phyloP scores from a whole-genome alignment of 352 stramenopile species.

The Thalassiosira mediterranea region DNA sequence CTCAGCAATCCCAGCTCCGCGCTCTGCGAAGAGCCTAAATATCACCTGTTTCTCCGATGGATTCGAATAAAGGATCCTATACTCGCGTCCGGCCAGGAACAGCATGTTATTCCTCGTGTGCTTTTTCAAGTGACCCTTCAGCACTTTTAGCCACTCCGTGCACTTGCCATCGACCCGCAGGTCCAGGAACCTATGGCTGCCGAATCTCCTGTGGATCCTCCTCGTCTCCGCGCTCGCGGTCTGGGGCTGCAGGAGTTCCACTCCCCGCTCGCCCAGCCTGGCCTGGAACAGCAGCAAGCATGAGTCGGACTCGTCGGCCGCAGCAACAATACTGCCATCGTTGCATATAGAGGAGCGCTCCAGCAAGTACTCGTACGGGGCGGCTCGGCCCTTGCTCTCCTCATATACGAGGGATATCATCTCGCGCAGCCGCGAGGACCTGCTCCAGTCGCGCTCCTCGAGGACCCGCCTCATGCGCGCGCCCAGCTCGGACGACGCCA shows the following conservation, averaged over 20 bases:
- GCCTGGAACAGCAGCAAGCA: conserved; percentile 25
- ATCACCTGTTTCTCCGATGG: conserved; percentile 15
- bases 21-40: conserved; percentile 19
- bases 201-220: conserved; percentile 19
- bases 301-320: conserved; percentile 11
- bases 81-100: conserved; percentile 9
- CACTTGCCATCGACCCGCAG: conserved; percentile 10
- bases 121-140: conserved; percentile 4
- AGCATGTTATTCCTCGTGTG: conserved; percentile 15
- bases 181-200: conserved; percentile 24
- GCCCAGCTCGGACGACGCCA: neutral
- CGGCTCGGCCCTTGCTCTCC: conserved; percentile 7
- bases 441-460: neutral
- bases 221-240: conserved; percentile 6
- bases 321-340: neutral
- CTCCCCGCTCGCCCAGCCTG: conserved; percentile 3
- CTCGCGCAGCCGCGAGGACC: neutral
- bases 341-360: conserved; percentile 1
- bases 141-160: neutral
- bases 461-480: neutral
- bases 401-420: conserved; percentile 9
- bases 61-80: conserved; percentile 27
- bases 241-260: conserved; percentile 15
- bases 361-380: conserved; percentile 10
- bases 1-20: conserved; percentile 11